A percentile compares a stretch with the other conserved stretches of the same genome.
These are phyloP conservation scores for Tylopilus rubrobrunneus DNA, from an alignment of 768 basidiomycete genomes.

Conservation along the genomic window DNA sequence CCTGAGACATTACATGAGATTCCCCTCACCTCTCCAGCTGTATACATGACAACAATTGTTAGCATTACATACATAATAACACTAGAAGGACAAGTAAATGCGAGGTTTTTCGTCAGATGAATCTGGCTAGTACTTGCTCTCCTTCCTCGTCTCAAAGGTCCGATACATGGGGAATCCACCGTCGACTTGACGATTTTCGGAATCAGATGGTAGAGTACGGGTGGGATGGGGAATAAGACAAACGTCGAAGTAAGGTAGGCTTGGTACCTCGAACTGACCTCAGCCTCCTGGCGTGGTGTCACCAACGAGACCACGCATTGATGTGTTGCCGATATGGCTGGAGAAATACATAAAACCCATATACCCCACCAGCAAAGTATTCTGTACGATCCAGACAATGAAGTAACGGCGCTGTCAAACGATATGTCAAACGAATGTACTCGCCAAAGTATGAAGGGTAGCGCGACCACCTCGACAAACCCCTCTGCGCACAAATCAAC, in stretches of 20 bases:
- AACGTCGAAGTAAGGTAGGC: neutral
- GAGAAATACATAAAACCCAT: neutral
- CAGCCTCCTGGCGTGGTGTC: neutral
- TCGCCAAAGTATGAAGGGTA: neutral
- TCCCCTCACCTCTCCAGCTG: no score
- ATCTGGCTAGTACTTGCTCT: neutral
- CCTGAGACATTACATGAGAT: no score
- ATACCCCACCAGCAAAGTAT: neutral
- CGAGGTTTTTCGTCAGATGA: neutral
- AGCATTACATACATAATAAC: no score
- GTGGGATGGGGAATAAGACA: neutral
- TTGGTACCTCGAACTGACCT: neutral
- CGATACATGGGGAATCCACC: neutral
- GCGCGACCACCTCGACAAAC: neutral
- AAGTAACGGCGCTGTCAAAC: neutral
- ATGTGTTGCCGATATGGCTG: neutral
- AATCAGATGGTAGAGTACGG: neutral
- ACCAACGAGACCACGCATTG: neutral
- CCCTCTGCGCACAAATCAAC: neutral
- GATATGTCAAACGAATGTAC: neutral
- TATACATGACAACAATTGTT: no score
- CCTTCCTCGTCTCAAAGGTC: neutral
- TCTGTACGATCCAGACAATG: neutral
- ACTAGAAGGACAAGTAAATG: neutral
- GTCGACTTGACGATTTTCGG: neutral